Evolutionary conservation across 202 grass and related monocot genomes (phyloP).

Genomic region (Zoysia matrella): DNA sequence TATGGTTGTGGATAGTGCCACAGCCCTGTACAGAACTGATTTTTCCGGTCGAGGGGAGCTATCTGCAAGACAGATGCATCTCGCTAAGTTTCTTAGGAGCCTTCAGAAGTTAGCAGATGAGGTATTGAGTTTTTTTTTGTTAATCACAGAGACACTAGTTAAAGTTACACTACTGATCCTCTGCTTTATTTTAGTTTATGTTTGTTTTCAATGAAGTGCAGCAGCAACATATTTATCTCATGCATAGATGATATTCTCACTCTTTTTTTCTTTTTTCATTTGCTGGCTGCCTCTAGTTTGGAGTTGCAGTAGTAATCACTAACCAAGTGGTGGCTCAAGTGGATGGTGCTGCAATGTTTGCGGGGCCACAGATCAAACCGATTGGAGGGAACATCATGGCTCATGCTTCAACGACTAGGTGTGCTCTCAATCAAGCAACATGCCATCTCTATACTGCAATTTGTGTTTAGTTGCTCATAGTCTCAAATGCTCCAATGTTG

Average conservation of each 20-base stretch:
- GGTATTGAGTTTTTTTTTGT: conserved; percentile 43
- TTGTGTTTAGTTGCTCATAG: conserved; percentile 4
- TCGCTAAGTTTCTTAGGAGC: conserved; percentile 93
- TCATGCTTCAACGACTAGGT: conserved; percentile 71
- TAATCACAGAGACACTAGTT: no score
- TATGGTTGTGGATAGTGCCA: conserved; percentile 93
- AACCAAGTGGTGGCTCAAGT: conserved; percentile 99
- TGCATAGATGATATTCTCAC: background rate
- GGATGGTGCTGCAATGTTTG: conserved; percentile 77
- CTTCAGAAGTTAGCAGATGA: conserved; percentile 92
- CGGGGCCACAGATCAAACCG: no score
- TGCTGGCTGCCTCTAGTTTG: conserved; percentile 58
- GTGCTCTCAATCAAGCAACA: background rate
- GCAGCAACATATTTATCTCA: background rate
- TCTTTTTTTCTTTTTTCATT: background rate
- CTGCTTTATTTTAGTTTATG: background rate
- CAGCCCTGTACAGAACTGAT: conserved; percentile 93
- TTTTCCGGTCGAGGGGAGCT: conserved; percentile 93
- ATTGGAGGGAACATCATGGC: no score
- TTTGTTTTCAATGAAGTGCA: background rate
- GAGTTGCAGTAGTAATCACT: conserved; percentile 93
- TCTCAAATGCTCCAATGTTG: background rate
- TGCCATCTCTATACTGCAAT: background rate
- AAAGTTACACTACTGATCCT: background rate
- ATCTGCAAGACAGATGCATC: conserved; percentile 97